phyloP scores from a whole-genome alignment of 2,329 filamentous ascomycete genomes.

The Colletotrichum tofieldiae region DNA sequence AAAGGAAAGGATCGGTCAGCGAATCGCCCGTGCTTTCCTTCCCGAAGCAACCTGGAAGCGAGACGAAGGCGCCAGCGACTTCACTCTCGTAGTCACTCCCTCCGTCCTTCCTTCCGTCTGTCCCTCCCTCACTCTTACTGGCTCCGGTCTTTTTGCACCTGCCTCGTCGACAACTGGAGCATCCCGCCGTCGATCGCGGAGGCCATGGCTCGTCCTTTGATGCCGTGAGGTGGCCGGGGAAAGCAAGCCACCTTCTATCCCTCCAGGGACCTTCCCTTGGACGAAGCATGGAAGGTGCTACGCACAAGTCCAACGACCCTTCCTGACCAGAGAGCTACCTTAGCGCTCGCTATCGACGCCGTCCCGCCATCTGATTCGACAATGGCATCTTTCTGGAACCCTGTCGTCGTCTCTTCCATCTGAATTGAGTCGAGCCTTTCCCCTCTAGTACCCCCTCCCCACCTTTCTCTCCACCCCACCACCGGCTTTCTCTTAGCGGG shows the following conservation, averaged over 20 bases:
- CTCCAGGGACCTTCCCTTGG: conserved; percentile 11
- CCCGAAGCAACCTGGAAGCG: conserved; percentile 23
- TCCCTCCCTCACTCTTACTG: neutral
- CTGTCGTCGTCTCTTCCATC: conserved; percentile 23
- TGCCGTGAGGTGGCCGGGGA: neutral
- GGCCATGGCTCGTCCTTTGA: neutral
- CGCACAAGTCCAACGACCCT: conserved; percentile 14
- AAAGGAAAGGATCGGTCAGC: conserved; percentile 12
- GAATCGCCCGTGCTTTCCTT: conserved; percentile 35
- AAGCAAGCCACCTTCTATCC: neutral
- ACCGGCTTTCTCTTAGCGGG: conserved; percentile 9
- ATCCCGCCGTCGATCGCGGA: neutral
- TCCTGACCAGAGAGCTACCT: conserved; percentile 6
- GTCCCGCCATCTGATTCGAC: conserved; percentile 27
- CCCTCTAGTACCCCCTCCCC: conserved; percentile 19
- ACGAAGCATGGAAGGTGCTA: conserved; percentile 6
- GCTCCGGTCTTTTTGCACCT: neutral
- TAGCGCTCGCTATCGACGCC: conserved; percentile 33
- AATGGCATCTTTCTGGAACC: conserved; percentile 39
- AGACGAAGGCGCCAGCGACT: conserved; percentile 10
- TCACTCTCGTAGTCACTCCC: neutral
- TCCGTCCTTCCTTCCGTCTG: neutral
- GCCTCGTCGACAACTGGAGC: neutral
- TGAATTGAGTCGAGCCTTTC: conserved; percentile 12
- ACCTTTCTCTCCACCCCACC: conserved; percentile 10